Percentiles rank a stretch among this genome's conserved stretches.
These are phyloP conservation scores for Lactarius akahatsu DNA, from an alignment of 768 basidiomycete species.

Conservation along the genomic window DNA sequence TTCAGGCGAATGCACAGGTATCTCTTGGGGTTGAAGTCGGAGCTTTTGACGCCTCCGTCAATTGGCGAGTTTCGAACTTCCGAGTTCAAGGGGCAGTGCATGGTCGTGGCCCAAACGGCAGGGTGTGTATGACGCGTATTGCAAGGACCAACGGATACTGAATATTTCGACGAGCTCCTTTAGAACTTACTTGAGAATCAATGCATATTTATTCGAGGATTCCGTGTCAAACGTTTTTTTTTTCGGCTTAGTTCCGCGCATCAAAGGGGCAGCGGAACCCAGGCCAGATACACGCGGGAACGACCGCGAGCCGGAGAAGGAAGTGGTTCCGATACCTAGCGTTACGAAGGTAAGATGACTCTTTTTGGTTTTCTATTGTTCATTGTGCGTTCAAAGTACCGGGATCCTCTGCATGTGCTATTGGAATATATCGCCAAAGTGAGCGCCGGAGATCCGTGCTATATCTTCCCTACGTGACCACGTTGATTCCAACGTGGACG, in stretches of 20 bases:
- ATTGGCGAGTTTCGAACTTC: background rate
- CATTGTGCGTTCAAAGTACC: background rate
- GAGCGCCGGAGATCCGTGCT: too few species aligned
- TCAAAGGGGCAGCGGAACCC: too few species aligned
- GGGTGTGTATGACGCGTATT: background rate
- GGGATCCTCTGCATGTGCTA: background rate
- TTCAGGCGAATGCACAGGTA: background rate
- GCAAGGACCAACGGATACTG: background rate
- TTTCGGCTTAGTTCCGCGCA: background rate
- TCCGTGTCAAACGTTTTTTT: background rate
- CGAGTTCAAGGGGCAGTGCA: background rate
- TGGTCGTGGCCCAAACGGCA: background rate
- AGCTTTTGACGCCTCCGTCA: background rate
- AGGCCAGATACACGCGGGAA: too few species aligned
- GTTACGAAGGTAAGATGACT: background rate
- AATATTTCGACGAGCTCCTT: background rate
- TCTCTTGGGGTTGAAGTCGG: background rate
- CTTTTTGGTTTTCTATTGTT: fast-evolving
- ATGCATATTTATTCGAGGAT: background rate
- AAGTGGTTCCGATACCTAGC: background rate
- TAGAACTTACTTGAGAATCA: background rate
- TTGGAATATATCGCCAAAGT: background rate
- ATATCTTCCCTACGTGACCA: too few species aligned
- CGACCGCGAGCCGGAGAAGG: too few species aligned
- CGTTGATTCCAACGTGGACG: too few species aligned